Conservation (phyloP, 1,139 yeast species). For the Sugiyamaella castrensis region DNA sequence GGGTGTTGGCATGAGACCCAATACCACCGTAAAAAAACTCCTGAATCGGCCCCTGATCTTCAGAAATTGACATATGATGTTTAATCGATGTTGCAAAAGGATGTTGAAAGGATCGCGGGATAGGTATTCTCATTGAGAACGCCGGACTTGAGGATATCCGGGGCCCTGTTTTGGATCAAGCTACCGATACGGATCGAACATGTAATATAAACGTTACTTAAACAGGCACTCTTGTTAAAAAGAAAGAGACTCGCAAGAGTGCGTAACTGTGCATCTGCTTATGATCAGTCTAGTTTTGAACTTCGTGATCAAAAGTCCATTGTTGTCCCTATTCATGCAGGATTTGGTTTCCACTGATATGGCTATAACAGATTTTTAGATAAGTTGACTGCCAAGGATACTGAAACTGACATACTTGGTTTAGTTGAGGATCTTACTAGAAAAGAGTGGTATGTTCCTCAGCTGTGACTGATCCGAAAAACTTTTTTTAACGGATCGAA, state of each 20-base stretch:
- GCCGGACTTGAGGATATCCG: slow-evolving; percentile 4
- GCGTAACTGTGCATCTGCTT: slow-evolving; percentile 21
- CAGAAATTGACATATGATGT: slow-evolving; percentile 1
- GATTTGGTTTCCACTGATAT: slow-evolving; percentile 28
- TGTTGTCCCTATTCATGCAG: slow-evolving; percentile 36
- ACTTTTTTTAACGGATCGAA: no score
- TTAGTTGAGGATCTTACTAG: slow-evolving; percentile 7
- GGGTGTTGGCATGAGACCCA: neutral
- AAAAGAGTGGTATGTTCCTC: slow-evolving; percentile 14
- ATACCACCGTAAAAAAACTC: slow-evolving; percentile 8
- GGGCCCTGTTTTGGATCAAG: neutral
- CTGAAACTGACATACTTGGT: neutral
- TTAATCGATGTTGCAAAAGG: slow-evolving; percentile 19
- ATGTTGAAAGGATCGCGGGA: slow-evolving; percentile 20
- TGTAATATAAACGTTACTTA: slow-evolving; percentile 17
- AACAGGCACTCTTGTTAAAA: slow-evolving; percentile 6
- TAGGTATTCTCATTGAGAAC: slow-evolving; percentile 12
- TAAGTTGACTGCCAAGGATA: neutral
- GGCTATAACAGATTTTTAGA: slow-evolving; percentile 4
- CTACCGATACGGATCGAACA: neutral
- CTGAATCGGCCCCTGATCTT: slow-evolving; percentile 11
- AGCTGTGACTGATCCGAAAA: slow-evolving; percentile 10
- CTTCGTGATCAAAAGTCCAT: slow-evolving; percentile 32
- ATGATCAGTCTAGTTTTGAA: slow-evolving; percentile 38
- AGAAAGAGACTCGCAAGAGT: slow-evolving; percentile 5